Evolutionary conservation across 495 filamentous ascomycete genomes (phyloP), one percentile per base, ranked within the genome.

Genomic region (Cercophora samala): DNA sequence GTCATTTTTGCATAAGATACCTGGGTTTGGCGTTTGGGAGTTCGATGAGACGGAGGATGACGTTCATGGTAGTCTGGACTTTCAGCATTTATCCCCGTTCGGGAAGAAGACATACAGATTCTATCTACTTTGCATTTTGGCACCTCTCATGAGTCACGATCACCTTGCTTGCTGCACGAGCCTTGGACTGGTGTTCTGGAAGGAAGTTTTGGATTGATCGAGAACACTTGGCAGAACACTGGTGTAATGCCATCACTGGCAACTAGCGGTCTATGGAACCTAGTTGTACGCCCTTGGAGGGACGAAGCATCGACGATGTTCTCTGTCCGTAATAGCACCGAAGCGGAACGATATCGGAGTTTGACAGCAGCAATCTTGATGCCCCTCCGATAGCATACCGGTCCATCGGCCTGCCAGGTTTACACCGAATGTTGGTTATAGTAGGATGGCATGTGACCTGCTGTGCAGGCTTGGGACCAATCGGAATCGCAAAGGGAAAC

Each of bases 301-400:
- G 0, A 46, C 37, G 37, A 13, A 29, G 13, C 37, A 46, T 46
- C 37, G 26, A 5, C 4, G 26, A 29, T 8, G 2, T 46, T 17
- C 37, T 13, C 8, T 46, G 37, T 11, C 11, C 5, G 37, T 13
- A 3, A 46, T 9, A 46, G 37, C 37, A 13, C 19, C 22, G 5
- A 8, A 56, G n/a, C 53, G 53, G 53, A 56, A 21, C 53, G 53
- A 56, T 56, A 56, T 18, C 53, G 53, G 53, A 56, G 53, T 56
- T 19, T 13, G 9, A 46, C 6, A 46, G 53, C 8, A 56, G 53
- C 53, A 56, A 21, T 3, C 6, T 8, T 11, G 53, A 18, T 21
- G n/a, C 8, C 22, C 5, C 22, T 56, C 53, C 53, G 53, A 56
- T 23, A 22, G 8, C 17, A 56, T 21, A 5, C 53, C 53, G n/a